These are phyloP conservation scores for Annona squamosa DNA, from an alignment of 164 flowering plant species.

Conservation along the genomic window DNA sequence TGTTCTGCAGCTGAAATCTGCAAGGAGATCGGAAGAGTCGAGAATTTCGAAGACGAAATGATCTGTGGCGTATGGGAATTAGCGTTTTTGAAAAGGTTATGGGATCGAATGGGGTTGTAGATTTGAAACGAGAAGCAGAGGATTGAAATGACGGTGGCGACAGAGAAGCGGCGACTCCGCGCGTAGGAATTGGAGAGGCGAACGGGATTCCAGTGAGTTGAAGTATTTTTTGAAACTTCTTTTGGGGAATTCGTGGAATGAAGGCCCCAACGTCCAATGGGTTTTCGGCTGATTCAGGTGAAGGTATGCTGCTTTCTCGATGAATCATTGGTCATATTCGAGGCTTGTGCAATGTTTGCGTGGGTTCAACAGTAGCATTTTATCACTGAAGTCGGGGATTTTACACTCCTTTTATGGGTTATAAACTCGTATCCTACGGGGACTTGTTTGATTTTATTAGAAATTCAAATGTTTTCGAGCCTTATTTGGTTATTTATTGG, in stretches of 20 bases:
- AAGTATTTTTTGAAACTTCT: neutral
- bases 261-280: conserved; percentile 66
- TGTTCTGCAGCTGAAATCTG: neutral
- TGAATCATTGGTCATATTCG: neutral
- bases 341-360: neutral
- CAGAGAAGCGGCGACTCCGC: neutral
- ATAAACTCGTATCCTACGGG: neutral
- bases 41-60: neutral
- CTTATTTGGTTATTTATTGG: neutral
- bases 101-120: neutral
- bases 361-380: too few relatives aligned
- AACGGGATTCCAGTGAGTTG: neutral
- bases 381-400: too few relatives aligned
- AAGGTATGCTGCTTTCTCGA: conserved; percentile 36
- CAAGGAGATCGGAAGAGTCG: neutral
- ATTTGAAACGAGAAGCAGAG: neutral
- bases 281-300: conserved; percentile 46
- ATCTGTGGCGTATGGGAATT: neutral
- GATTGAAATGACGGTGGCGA: neutral
- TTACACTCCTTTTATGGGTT: neutral
- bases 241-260: conserved; percentile 29
- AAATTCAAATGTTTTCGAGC: neutral
- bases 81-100: neutral
- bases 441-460: neutral
- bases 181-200: neutral